These are phyloP conservation scores for Mortierella claussenii DNA, from an alignment of 192 early-diverging fungal genomes.

Conservation along the genomic window DNA sequence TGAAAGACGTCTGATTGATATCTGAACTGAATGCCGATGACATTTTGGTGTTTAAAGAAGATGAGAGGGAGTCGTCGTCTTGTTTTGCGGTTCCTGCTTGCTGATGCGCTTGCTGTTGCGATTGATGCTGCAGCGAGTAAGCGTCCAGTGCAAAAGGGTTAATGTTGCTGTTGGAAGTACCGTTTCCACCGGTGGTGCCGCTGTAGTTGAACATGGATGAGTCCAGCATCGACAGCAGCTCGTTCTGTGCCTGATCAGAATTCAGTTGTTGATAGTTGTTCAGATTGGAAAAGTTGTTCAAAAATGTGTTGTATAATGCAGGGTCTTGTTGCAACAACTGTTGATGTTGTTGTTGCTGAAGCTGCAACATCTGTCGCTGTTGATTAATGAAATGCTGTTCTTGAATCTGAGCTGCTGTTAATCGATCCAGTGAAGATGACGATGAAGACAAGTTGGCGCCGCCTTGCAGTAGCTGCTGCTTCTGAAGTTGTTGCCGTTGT, in stretches of 20 bases:
- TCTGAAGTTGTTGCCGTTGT: conserved; percentile 10
- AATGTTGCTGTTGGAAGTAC: not conserved
- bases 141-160: not conserved
- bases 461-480: conserved; percentile 7
- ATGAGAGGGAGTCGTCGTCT: conserved; percentile 1
- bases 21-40: conserved; percentile 30
- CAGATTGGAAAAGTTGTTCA: conserved; percentile 38
- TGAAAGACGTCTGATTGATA: not conserved
- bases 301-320: conserved; percentile 12
- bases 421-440: conserved; percentile 2
- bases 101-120: conserved; percentile 1
- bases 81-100: not conserved
- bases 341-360: conserved; percentile 35
- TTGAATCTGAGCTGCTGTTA: conserved; percentile 17
- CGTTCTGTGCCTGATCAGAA: conserved; percentile 42
- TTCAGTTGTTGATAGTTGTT: conserved; percentile 50
- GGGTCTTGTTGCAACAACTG: conserved; percentile 22
- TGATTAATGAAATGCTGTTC: conserved; percentile 17
- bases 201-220: conserved; percentile 24
- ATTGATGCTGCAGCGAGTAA: conserved; percentile 1
- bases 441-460: not conserved
- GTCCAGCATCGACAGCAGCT: conserved; percentile 40
- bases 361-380: conserved; percentile 30
- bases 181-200: not conserved
- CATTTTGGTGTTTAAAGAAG: conserved; percentile 10